A percentile compares a stretch with the other conserved stretches of the same genome.
These are phyloP conservation scores for Nicotiana attenuata DNA, from an alignment of 257 asterid genomes.

Conservation along the genomic window DNA sequence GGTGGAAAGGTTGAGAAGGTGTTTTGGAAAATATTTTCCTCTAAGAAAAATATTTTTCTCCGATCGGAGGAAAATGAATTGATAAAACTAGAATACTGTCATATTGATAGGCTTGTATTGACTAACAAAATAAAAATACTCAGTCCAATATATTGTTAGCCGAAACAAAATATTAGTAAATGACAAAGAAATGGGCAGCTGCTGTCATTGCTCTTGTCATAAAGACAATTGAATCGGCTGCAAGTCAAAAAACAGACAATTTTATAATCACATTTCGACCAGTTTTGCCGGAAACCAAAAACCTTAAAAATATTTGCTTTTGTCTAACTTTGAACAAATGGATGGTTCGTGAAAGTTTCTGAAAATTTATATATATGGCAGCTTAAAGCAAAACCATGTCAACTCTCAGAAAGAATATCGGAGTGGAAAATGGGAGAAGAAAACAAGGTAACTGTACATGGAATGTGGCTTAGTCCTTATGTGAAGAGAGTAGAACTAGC, in stretches of 20 bases:
- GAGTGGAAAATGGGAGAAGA: constrained; percentile 29
- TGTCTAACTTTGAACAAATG: neutral
- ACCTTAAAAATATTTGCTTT: neutral
- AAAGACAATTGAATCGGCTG: neutral
- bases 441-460: constrained; percentile 30
- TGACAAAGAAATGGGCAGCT: neutral
- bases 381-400: neutral
- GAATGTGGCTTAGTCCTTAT: constrained; percentile 37
- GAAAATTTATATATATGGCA: neutral
- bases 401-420: neutral
- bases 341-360: neutral
- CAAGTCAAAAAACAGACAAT: neutral
- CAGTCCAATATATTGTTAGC: no score
- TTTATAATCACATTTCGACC: neutral
- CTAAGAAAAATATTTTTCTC: no score
- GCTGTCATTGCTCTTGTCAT: neutral
- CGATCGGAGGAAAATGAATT: no score
- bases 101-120: no score
- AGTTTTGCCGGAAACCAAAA: neutral
- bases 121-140: no score
- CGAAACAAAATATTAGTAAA: no score
- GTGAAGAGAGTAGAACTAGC: constrained; percentile 42
- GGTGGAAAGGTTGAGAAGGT: no score
- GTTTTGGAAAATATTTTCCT: no score
- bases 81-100: no score